Base-by-base conservation (phyloP, 352 stramenopile genomes). In the Lagenidium sp. region DNA sequence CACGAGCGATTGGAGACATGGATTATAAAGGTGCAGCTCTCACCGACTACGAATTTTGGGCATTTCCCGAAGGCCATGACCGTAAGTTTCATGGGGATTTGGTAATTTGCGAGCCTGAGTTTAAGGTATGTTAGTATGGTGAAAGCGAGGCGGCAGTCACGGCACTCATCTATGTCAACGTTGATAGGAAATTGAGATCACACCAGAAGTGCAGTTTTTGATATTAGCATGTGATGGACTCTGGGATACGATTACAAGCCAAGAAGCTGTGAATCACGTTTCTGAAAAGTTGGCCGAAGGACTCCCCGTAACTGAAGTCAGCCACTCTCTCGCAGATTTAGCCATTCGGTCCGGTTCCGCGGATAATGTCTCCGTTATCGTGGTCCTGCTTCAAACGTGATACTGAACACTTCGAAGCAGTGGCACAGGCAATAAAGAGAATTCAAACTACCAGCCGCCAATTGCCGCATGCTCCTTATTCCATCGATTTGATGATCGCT, bases 211-310 rank as follows among this genome's bases (percentile, higher is more conserved):
- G 32, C 77, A 95, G 41, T 97, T 96, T 46, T 60, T 97, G 16
- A 75, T 97, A 40, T 65, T 97, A 4, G 88, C 86, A 2, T 97
- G 88, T 53, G 88, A 97, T 52, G 88, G 88, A 1, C 63, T 97
- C 21, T 97, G 86, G 85, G 88, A 97, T 54, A 94, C 83, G 11
- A 92, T 97, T 48, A 95, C 67, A 36, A 96, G 84, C 63, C 88
- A 96, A 52, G 85, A 96, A 36, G 88, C 93, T 4, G 82, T 95
- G 6, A 76, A 81, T 39, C 78, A 90, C 43, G 79, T 95, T 7
- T 61, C 63, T 8, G 71, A 83, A 34, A 75, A 78, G 36, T 25
- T 95, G 45, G 60, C 57, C 11, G 68, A 86, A 64, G 71, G 77
- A 6, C 83, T 76, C 41, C 79, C 74, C 10, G 75, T 73, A 7